Base-by-base conservation (phyloP, 208 protist species). In the Trypanosoma avium region DNA sequence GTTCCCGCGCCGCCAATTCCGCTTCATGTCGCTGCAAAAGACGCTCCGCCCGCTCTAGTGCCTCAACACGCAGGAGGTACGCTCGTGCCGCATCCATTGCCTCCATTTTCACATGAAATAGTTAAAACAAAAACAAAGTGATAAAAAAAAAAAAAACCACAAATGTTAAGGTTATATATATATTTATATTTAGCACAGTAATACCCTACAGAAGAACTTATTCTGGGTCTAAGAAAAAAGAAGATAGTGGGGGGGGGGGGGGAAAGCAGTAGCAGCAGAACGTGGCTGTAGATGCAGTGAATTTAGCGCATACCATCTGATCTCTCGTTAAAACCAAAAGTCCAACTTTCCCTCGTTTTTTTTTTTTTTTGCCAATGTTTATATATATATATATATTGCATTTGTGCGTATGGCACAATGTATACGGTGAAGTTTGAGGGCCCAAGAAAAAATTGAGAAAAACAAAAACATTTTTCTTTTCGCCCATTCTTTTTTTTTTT, bases 41-140 rank as follows among this genome's bases (percentile, higher is more conserved):
- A 21, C 32, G 46, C 29, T 63, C 58, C 45, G 58, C 58, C 21
- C 58, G 58, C n/a, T 63, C 58, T 29, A 63, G 10, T 0, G 58
- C 58, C 0, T 52, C 46, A 3, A 63, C 4, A 19, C 58, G 58
- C 27, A 63, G 40, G 3, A 30, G 22, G 32, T 63, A 53, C 9
- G 29, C 19, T 17, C 10, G 24, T 8, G 19, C 9, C 7, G 40
- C 46, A n/a, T 50, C 9, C 27, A 63, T 54, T 42, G 17, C 1
- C 36, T 42, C 27, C 10, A 17, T 24, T 13, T 17, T 21, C 49
- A 15, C 12, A 4, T 35, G 49, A 17, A 55, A n/a, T n/a, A n/a
- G n/a, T n/a, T n/a, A n/a, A n/a, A n/a, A n/a, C n/a, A n/a, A n/a
- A n/a, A n/a, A n/a, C n/a, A n/a, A n/a, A n/a, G n/a, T n/a, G n/a